A percentile compares a stretch with the other conserved stretches of the same genome.
phyloP scores from a whole-genome alignment of 2,329 filamentous ascomycete genomes.

The Sporothrix schenckii region DNA sequence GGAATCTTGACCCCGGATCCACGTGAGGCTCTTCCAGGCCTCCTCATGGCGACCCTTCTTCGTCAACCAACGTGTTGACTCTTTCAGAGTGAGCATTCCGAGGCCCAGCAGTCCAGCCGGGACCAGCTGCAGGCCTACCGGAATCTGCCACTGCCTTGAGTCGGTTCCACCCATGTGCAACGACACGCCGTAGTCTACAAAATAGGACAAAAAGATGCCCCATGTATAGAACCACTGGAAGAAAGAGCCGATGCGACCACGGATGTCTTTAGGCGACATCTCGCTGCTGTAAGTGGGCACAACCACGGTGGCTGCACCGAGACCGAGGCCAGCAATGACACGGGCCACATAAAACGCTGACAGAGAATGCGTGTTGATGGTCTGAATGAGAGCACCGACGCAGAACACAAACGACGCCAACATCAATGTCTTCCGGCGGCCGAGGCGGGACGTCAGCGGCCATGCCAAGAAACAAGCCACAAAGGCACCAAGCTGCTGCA shows the following conservation, averaged over 20 bases:
- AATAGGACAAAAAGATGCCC: slow-evolving; percentile 47
- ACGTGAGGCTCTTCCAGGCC: slow-evolving; percentile 69
- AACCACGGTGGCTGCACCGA: slow-evolving; percentile 44
- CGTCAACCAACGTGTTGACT: slow-evolving; percentile 74
- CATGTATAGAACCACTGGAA: slow-evolving; percentile 53
- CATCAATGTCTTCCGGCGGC: slow-evolving; percentile 27
- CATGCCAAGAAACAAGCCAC: slow-evolving; percentile 69
- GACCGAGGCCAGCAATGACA: slow-evolving; percentile 12
- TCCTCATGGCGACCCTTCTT: slow-evolving; percentile 67
- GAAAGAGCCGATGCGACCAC: slow-evolving; percentile 49
- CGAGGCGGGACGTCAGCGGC: slow-evolving; percentile 48
- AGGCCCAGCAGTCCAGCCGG: slow-evolving; percentile 66
- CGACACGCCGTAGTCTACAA: slow-evolving; percentile 7
- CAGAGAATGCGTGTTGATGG: slow-evolving; percentile 27
- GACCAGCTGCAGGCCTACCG: slow-evolving; percentile 52
- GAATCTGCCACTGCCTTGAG: slow-evolving; percentile 17
- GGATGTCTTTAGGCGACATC: slow-evolving; percentile 52
- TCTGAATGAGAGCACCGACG: slow-evolving; percentile 28
- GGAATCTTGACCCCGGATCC: slow-evolving; percentile 52
- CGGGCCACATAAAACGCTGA: slow-evolving; percentile 42
- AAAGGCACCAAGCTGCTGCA: slow-evolving; percentile 65
- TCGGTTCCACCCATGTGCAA: background rate
- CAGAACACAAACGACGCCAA: slow-evolving; percentile 29
- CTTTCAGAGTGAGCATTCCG: slow-evolving; percentile 71
- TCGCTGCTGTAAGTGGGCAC: slow-evolving; percentile 53